Base-by-base conservation (phyloP, 371 early-diverging fungal genomes). In the Agmasoma carcini region DNA sequence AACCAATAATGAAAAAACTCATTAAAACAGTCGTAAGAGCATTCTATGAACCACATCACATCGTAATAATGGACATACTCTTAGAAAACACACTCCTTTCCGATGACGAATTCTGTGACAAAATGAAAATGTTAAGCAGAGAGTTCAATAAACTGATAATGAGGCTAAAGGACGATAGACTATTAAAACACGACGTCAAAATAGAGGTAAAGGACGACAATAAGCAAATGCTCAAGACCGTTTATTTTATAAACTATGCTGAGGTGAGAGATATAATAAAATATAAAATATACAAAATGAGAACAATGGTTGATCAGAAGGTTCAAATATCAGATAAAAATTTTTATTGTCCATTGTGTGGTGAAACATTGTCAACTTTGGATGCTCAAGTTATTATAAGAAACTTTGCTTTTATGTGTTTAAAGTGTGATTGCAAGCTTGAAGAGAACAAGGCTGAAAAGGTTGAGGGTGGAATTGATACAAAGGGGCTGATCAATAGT, bases 221-320 rank as follows among this genome's bases (percentile, higher is more conserved):
- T 17, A 59, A 65, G 36, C 72, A 74, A 36, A 34, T 38, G 11
- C 50, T 70, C 11, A 48, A 53, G 11, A 63, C 50, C 6, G 65
- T 59, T 1, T 76, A 68, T 46, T 76, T 61, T 47, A 55, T 74
- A 19, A 66, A 74, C 46, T 76, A 68, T 54, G 45, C 61, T 30
- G 66, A 66, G 44, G 66, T 73, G 25, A 40, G 62, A 45, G 68
- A 76, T 54, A 56, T 72, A 2, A 68, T 76, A 12, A 76, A 76
- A 55, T 76, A 74, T 54, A 76, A 76, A 60, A 70, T 76, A 29
- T 74, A 48, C 46, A 72, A 65, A 44, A 76, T 76, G 70, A 72
- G 61, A 19, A 70, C 70, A 49, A 25, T 53, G 33, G 22, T 76
- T 11, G 74, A 76, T 47, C 52, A 52, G 9, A 48, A 56, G 20